Evolutionary conservation across 73 alveolate species (phyloP), one percentile per base, ranked within the genome.

Genomic region (Paramecium sonneborni): DNA sequence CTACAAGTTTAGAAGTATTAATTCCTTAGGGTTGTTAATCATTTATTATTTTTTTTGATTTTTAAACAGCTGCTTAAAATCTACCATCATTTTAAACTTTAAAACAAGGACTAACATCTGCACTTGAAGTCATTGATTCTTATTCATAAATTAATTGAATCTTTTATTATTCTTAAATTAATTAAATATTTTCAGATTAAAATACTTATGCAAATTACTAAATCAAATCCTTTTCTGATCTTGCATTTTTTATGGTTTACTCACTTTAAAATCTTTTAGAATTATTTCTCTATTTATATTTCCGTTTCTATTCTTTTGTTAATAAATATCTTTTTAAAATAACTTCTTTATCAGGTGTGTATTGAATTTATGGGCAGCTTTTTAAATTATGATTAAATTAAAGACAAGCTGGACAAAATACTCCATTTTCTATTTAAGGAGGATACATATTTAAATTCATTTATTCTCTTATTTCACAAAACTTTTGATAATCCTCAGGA

Each of bases 321-420:
- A 76, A 35, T 6, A n/a, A 24, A 21, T 41, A 23, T 41, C 24
- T 76, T 23, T 76, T 76, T 23, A 76, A 18, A 39, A 76, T 39
- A 24, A 21, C 68, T 76, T 76, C 89, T 24, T 48, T 79, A 44
- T 43, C 56, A 0, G 90, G 90, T 0, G 41, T 23, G 52, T 41
- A 79, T 23, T 38, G 24, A 0, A 79, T 46, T 5, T 43, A 21
- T 10, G 46, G 69, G 26, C 90, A 43, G 10, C 55, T 15, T 24
- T 41, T 23, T 2, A 79, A 23, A 14, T 38, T 41, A 35, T 79
- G 90, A 21, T 79, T 18, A 23, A 30, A 12, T 18, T 3, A 37
- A 14, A 46, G 74, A 39, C 90, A 79, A 26, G 74, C 90, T 6
- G 76, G 76, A 46, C 90, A 79, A 79, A 79, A 44, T 5, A 43